These are phyloP conservation scores for Amyloporia xantha DNA, from an alignment of 768 basidiomycete genomes.

Conservation along the genomic window DNA sequence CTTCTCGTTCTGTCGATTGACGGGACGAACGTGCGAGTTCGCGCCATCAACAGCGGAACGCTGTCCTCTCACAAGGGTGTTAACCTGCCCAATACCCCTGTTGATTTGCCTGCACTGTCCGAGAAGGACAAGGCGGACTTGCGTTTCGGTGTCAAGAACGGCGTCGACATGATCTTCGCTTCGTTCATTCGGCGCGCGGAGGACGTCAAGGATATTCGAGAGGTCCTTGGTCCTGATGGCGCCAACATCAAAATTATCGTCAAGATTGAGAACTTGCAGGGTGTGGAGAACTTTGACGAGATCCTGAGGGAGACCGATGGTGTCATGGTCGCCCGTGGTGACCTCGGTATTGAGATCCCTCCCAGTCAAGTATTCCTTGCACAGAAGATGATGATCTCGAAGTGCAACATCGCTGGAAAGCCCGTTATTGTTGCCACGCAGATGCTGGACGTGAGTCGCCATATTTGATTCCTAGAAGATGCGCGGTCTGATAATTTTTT, in stretches of 20 bases:
- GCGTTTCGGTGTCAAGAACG: conserved; percentile 91
- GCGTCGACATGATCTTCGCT: conserved; percentile 98
- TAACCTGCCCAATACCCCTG: conserved; percentile 96
- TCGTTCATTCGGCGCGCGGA: conserved; percentile 96
- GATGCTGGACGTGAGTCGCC: conserved; percentile 81
- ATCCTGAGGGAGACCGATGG: conserved; percentile 93
- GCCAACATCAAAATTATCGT: conserved; percentile 98
- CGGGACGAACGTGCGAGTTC: conserved; percentile 73
- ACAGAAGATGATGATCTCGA: conserved; percentile 99
- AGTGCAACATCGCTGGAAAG: conserved; percentile 97
- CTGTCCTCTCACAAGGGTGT: conserved; percentile 98
- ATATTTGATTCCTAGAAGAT: not conserved
- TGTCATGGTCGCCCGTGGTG: conserved; percentile 99
- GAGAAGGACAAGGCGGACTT: conserved; percentile 98
- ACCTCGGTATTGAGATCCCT: conserved; percentile 99
- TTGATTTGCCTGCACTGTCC: conserved; percentile 95
- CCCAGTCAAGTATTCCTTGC: conserved; percentile 98
- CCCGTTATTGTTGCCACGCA: conserved; percentile 98
- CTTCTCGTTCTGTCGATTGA: conserved; percentile 90
- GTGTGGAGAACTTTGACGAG: conserved; percentile 98
- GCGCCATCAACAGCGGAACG: conserved; percentile 83
- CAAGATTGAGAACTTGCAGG: conserved; percentile 99
- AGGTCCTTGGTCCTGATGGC: conserved; percentile 90
- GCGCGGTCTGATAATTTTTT: not conserved
- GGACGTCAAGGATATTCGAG: conserved; percentile 91